Conservation (phyloP, 305 asterid genomes). For the Ajuga reptans region DNA sequence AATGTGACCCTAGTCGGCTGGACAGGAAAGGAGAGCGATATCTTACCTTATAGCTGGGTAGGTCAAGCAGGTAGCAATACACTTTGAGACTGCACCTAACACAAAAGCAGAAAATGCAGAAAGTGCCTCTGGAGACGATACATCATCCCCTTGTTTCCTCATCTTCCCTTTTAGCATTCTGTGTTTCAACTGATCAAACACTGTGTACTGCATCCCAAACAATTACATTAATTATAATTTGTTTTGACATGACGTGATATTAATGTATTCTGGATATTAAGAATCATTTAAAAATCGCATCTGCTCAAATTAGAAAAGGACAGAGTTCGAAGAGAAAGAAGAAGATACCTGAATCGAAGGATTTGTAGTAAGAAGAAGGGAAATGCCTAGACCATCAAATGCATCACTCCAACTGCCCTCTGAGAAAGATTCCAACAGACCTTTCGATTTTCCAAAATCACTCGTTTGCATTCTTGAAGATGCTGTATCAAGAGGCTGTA, state of each 20-base stretch:
- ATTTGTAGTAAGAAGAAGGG: slow-evolving; percentile 78
- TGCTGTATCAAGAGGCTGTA: slow-evolving; percentile 91
- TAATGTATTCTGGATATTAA: background rate
- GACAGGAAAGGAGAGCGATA: slow-evolving; percentile 8
- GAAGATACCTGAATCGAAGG: slow-evolving; percentile 78
- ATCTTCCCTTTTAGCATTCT: slow-evolving; percentile 43
- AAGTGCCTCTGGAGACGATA: slow-evolving; percentile 53
- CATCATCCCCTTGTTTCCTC: slow-evolving; percentile 31
- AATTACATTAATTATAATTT: slow-evolving; percentile 8
- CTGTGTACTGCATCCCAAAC: slow-evolving; percentile 59
- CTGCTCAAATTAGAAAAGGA: background rate
- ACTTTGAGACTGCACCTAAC: slow-evolving; percentile 79
- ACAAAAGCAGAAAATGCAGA: slow-evolving; percentile 80
- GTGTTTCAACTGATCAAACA: slow-evolving; percentile 77
- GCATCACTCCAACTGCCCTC: slow-evolving; percentile 74
- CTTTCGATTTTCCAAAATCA: slow-evolving; percentile 84
- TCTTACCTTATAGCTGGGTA: slow-evolving; percentile 77
- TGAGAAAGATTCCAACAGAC: slow-evolving; percentile 66
- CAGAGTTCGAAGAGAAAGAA: slow-evolving; percentile 12
- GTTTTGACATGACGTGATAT: background rate
- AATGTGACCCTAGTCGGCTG: no score
- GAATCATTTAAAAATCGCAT: background rate
- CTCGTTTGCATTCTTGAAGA: slow-evolving; percentile 94
- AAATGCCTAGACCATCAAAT: slow-evolving; percentile 89
- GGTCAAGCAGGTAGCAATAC: slow-evolving; percentile 74